Percentiles rank a stretch among this genome's conserved stretches.
Evolutionary conservation across 139 green algal species (phyloP).

Genomic region (Spirogloea muscicola): DNA sequence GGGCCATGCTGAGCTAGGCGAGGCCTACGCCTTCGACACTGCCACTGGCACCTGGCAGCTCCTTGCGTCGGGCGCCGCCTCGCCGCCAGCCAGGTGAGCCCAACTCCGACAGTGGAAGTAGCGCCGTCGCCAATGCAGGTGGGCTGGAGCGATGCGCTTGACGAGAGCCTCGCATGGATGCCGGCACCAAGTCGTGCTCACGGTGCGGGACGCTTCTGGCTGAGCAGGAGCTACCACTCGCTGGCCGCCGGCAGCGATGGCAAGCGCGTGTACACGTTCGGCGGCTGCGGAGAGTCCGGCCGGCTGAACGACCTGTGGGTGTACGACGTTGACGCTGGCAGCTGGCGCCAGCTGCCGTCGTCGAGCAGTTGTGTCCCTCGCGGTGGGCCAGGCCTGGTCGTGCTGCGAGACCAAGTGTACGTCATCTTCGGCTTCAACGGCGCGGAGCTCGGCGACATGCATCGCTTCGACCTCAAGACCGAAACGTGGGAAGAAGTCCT

Average conservation of each 20-base stretch:
- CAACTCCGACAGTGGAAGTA: not conserved
- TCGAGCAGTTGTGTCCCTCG: not conserved
- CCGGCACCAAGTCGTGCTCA: too few species aligned
- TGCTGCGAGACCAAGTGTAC: not conserved
- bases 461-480: conserved; percentile 17
- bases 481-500: conserved; percentile 30
- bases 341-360: conserved; percentile 49
- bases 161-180: too few species aligned
- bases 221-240: conserved; percentile 47
- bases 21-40: conserved; percentile 16
- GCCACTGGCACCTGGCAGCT: not conserved
- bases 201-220: not conserved
- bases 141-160: too few species aligned
- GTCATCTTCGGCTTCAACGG: conserved; percentile 15
- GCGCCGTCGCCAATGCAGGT: too few species aligned
- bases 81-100: not conserved
- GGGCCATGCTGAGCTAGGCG: conserved; percentile 3
- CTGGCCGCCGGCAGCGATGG: conserved; percentile 23
- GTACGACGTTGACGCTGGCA: conserved; percentile 39
- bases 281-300: conserved; percentile 53
- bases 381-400: not conserved
- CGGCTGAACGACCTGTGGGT: conserved; percentile 55
- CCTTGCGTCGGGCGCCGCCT: not conserved
- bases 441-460: conserved; percentile 24
- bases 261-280: conserved; percentile 57